Evolutionary conservation across 768 basidiomycete genomes (phyloP).

Genomic region (Pleurotus citrinopileatus): DNA sequence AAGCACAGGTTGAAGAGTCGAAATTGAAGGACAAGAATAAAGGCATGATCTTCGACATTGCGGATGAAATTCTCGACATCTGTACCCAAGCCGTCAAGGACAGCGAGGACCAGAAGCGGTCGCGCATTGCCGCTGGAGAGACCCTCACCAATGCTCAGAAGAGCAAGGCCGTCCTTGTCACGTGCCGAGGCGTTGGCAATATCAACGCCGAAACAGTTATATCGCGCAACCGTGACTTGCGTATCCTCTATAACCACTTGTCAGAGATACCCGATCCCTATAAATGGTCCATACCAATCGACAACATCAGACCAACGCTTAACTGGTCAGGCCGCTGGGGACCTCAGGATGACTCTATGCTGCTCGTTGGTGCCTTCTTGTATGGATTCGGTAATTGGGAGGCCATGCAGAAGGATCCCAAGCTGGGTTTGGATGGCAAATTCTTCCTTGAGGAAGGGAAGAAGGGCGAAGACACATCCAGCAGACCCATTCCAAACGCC

Average conservation of each 20-base stretch:
- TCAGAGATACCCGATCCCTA: constrained; percentile 69
- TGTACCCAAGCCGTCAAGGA: constrained; percentile 83
- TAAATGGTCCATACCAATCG: constrained; percentile 86
- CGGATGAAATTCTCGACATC: constrained; percentile 89
- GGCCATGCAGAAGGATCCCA: constrained; percentile 83
- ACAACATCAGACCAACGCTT: constrained; percentile 89
- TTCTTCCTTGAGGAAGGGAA: constrained; percentile 99
- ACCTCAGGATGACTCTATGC: constrained; percentile 88
- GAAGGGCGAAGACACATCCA: constrained; percentile 83
- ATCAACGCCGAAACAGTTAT: constrained; percentile 98
- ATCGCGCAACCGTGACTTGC: constrained; percentile 84
- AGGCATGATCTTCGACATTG: constrained; percentile 83
- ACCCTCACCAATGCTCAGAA: constrained; percentile 90
- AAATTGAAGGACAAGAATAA: constrained; percentile 94
- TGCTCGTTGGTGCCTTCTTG: constrained; percentile 88
- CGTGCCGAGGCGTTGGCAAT: constrained; percentile 83
- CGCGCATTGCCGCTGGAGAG: constrained; percentile 77
- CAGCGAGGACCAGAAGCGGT: constrained; percentile 77
- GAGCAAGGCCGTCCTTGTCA: constrained; percentile 94
- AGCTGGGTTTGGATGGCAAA: constrained; percentile 82
- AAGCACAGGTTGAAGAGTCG: constrained; percentile 73
- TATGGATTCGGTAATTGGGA: constrained; percentile 99
- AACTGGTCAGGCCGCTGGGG: constrained; percentile 98
- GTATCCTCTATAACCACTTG: constrained; percentile 81
- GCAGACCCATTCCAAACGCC: constrained; percentile 91